Percentiles rank a stretch among this genome's conserved stretches.
phyloP scores from a whole-genome alignment of 1,139 yeast genomes.

The Saccharomyces hybrid region DNA sequence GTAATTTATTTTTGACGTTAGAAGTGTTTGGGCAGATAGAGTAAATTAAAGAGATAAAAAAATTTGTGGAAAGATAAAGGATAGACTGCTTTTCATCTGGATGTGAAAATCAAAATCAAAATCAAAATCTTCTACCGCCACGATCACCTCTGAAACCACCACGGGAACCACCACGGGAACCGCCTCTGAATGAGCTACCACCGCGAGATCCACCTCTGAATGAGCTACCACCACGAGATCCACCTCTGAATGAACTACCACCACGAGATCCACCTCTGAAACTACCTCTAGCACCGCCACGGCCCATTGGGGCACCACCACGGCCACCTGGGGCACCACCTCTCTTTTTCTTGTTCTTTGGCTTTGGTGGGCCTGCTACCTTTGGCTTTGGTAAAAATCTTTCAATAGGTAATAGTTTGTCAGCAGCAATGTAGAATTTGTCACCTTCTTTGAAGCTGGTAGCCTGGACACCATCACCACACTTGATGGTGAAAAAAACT shows the following conservation, averaged over 20 bases:
- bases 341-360: constrained; percentile 50
- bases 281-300: constrained; percentile 42
- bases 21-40: neutral
- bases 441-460: constrained; percentile 90
- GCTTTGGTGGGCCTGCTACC: constrained; percentile 69
- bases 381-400: constrained; percentile 92
- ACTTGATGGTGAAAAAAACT: constrained; percentile 91
- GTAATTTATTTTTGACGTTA: constrained; percentile 4
- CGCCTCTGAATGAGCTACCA: constrained; percentile 15
- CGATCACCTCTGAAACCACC: constrained; percentile 23
- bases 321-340: constrained; percentile 44
- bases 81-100: neutral
- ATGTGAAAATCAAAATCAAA: neutral
- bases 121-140: constrained; percentile 12
- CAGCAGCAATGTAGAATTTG: constrained; percentile 90
- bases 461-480: constrained; percentile 93
- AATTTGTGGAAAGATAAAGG: neutral
- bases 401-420: constrained; percentile 89
- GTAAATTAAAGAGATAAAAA: neutral
- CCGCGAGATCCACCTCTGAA: constrained; percentile 24
- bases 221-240: constrained; percentile 23
- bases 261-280: constrained; percentile 44
- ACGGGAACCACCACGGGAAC: constrained; percentile 22
- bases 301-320: constrained; percentile 41
- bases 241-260: constrained; percentile 36